Evolutionary conservation across 176 grass and related monocot species (phyloP).

Genomic region (Phragmites australis): DNA sequence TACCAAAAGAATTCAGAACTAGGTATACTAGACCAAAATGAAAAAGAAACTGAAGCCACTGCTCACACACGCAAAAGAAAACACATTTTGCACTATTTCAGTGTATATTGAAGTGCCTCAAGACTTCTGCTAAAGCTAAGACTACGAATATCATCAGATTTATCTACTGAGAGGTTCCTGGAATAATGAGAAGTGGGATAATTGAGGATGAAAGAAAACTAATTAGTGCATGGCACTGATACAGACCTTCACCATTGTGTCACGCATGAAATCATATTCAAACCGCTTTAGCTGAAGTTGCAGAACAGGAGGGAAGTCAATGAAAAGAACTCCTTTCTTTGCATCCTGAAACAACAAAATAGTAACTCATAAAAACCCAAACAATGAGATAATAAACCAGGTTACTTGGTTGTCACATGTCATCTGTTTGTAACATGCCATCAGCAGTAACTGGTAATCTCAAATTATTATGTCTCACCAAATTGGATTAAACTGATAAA

Average conservation of each 20-base stretch:
- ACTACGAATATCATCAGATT: slow-evolving; percentile 2
- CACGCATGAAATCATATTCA: slow-evolving; percentile 99
- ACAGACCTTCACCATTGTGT: slow-evolving; percentile 99
- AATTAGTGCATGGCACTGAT: slow-evolving; percentile 15
- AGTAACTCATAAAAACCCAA: slow-evolving; percentile 14
- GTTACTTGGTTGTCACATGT: neutral
- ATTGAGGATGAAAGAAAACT: neutral
- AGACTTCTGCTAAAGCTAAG: neutral
- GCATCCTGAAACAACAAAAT: slow-evolving; percentile 84
- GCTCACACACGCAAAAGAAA: neutral
- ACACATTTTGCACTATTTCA: neutral
- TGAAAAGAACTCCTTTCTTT: slow-evolving; percentile 99
- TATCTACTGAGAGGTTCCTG: neutral
- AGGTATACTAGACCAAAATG: neutral
- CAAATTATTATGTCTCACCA: neutral
- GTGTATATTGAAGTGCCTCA: neutral
- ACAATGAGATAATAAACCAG: neutral
- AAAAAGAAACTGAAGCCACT: neutral
- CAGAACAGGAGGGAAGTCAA: slow-evolving; percentile 95
- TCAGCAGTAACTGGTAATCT: neutral
- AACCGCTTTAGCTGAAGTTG: slow-evolving; percentile 99
- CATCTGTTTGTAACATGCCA: neutral
- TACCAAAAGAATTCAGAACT: neutral
- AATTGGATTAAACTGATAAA: neutral
- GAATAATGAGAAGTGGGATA: slow-evolving; percentile 1